Evolutionary conservation across 1,284 basidiomycete species (phyloP).

Genomic region (Anthracocystis setariae): DNA sequence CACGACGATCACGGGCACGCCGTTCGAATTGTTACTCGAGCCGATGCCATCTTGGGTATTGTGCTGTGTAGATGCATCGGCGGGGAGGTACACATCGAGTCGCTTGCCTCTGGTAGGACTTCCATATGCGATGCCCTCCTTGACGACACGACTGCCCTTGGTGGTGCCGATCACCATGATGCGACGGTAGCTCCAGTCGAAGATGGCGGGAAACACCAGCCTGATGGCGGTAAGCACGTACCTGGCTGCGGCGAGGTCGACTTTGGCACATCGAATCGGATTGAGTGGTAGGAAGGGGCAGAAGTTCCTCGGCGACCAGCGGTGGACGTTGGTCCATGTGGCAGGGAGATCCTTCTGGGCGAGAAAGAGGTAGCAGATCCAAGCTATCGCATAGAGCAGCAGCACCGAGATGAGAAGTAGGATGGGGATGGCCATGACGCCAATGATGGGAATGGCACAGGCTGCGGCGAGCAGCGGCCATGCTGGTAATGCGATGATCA

Average conservation of each 20-base stretch:
- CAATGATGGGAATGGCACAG: conserved; percentile 58
- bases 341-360: conserved; percentile 64
- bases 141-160: conserved; percentile 55
- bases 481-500: conserved; percentile 50
- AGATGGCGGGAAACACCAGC: conserved; percentile 55
- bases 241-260: conserved; percentile 54
- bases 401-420: conserved; percentile 59
- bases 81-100: conserved; percentile 64
- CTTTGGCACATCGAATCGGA: conserved; percentile 60
- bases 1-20: conserved; percentile 67
- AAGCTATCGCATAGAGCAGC: conserved; percentile 63
- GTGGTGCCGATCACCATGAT: conserved; percentile 66
- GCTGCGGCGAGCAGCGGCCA: conserved; percentile 58
- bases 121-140: conserved; percentile 64
- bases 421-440: conserved; percentile 64
- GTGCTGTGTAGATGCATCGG: conserved; percentile 17
- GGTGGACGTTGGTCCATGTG: conserved; percentile 20
- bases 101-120: conserved; percentile 47
- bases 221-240: conserved; percentile 54
- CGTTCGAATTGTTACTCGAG: conserved; percentile 14
- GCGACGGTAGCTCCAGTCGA: conserved; percentile 62
- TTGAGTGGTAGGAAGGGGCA: conserved; percentile 64
- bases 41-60: neutral
- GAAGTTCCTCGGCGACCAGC: conserved; percentile 24
- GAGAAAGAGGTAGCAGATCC: conserved; percentile 65